These are phyloP conservation scores for Lyophyllum semitale DNA, from an alignment of 768 basidiomycete species.

Conservation along the genomic window DNA sequence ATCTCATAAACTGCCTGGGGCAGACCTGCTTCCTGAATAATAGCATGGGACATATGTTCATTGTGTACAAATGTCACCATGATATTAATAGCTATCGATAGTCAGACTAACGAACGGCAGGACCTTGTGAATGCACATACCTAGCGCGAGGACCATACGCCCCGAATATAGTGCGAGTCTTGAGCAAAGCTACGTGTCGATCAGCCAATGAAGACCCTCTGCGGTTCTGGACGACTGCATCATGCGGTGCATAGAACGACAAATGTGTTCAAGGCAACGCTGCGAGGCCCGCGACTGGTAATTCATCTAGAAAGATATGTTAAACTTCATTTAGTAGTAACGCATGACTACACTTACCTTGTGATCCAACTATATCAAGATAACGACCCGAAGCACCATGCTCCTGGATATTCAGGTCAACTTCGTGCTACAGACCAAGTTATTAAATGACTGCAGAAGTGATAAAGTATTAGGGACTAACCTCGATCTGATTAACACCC, in stretches of 20 bases:
- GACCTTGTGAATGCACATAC: conserved; percentile 42
- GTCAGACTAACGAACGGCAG: conserved; percentile 7
- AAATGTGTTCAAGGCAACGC: conserved; percentile 81
- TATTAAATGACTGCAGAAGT: background rate
- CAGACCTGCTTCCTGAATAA: conserved; percentile 90
- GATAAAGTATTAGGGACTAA: conserved; percentile 34
- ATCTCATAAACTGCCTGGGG: conserved; percentile 88
- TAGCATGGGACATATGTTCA: conserved; percentile 90
- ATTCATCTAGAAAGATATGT: conserved; percentile 47
- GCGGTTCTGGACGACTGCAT: conserved; percentile 95
- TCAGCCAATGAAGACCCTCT: conserved; percentile 91
- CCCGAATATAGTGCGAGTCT: conserved; percentile 85
- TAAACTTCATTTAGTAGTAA: background rate
- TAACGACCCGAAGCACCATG: conserved; percentile 45
- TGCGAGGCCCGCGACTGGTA: conserved; percentile 75
- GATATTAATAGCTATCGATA: conserved; percentile 76
- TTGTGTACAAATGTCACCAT: conserved; percentile 98
- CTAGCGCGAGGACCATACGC: conserved; percentile 79
- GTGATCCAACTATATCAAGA: no score
- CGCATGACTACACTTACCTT: conserved; percentile 39
- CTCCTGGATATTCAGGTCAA: conserved; percentile 64
- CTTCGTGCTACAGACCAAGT: conserved; percentile 55
- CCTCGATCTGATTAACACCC: conserved; percentile 91
- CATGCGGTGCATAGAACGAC: conserved; percentile 94
- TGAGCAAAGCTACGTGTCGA: conserved; percentile 86